Percentiles rank a stretch among this genome's conserved stretches.
Evolutionary conservation across 768 basidiomycete genomes (phyloP).

Genomic region (Mycena kentingensis): DNA sequence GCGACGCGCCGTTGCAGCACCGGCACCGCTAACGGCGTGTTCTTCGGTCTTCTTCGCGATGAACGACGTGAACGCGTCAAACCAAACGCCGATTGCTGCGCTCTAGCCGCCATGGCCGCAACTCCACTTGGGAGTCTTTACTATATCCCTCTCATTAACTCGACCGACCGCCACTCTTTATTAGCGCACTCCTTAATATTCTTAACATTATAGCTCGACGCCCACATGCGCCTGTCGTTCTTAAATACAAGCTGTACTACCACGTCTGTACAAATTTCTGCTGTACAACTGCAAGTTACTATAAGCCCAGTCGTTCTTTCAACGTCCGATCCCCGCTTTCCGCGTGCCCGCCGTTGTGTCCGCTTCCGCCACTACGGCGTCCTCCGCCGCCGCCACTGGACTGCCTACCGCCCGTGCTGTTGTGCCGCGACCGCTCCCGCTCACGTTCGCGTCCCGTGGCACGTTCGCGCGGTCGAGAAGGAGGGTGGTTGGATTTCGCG

Average conservation of each 20-base stretch:
- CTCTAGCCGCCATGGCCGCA: too few relatives aligned
- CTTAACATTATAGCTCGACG: slow-evolving; percentile 1
- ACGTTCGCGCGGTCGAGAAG: slow-evolving; percentile 42
- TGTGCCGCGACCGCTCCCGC: slow-evolving; percentile 34
- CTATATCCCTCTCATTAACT: not conserved
- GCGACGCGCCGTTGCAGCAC: slow-evolving; percentile 24
- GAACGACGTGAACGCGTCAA: slow-evolving; percentile 36
- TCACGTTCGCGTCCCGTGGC: slow-evolving; percentile 34
- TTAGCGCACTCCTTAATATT: not conserved
- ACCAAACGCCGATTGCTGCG: slow-evolving; percentile 13
- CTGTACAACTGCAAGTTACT: slow-evolving; percentile 28
- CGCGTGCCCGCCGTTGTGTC: slow-evolving; percentile 23
- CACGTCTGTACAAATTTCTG: not conserved
- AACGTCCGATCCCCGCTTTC: slow-evolving; percentile 73
- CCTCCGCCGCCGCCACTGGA: slow-evolving; percentile 40
- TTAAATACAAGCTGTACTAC: not conserved
- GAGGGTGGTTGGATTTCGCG: slow-evolving; percentile 45
- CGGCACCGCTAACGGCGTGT: slow-evolving; percentile 40
- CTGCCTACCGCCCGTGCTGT: slow-evolving; percentile 32
- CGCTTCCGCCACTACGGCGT: slow-evolving; percentile 35
- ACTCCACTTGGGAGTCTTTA: slow-evolving; percentile 2
- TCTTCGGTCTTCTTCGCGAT: slow-evolving; percentile 54
- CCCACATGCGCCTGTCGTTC: not conserved
- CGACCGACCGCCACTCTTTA: not conserved
- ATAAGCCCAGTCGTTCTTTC: slow-evolving; percentile 82